Conservation (phyloP, 139 green algal genomes). For the Chlamydomonas applanata region DNA sequence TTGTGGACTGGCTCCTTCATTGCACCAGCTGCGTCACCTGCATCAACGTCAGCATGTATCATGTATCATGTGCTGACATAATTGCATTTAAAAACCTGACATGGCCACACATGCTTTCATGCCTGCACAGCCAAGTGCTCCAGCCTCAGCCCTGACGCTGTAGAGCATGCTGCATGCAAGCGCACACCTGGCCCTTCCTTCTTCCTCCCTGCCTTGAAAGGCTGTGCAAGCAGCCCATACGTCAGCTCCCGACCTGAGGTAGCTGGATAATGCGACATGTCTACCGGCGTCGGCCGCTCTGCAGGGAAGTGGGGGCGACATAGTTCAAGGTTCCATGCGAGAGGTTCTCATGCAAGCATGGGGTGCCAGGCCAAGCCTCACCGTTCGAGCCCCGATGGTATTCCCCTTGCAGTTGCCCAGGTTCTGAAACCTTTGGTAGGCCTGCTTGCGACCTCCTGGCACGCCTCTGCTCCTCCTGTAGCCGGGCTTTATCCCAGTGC, state of each 20-base stretch:
- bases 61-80: too few relatives aligned
- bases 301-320: neutral
- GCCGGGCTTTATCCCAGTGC: slow-evolving; percentile 17
- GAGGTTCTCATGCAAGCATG: too few relatives aligned
- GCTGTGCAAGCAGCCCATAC: slow-evolving; percentile 5
- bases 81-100: too few relatives aligned
- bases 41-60: too few relatives aligned
- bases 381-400: neutral
- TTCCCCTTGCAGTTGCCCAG: neutral
- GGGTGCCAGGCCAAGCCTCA: neutral
- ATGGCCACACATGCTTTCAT: too few relatives aligned
- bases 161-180: too few relatives aligned
- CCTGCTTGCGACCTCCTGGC: neutral
- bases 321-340: too few relatives aligned
- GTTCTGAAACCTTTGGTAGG: neutral
- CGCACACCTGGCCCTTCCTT: neutral
- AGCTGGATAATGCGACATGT: neutral
- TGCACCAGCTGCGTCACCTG: too few relatives aligned
- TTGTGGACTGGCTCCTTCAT: too few relatives aligned
- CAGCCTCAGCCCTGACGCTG: too few relatives aligned
- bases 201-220: neutral
- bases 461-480: neutral
- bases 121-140: too few relatives aligned
- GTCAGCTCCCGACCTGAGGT: neutral
- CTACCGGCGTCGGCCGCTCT: neutral